Base-by-base conservation (phyloP, 371 early-diverging fungal genomes). In the Coemansia sp. region DNA sequence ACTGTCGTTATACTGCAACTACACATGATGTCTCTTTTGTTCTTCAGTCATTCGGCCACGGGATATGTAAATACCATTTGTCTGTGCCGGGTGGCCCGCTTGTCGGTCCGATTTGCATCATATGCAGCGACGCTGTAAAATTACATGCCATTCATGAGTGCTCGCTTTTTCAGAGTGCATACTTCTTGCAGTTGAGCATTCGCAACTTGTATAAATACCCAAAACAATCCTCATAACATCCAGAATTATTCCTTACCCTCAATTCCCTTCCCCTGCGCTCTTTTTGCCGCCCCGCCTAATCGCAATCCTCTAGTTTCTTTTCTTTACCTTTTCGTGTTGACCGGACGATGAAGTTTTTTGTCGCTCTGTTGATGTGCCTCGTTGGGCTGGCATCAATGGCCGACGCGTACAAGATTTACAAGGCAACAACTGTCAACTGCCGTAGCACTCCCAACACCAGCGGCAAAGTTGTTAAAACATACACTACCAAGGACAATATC, bases 301-400 rank as follows among this genome's bases (percentile, higher is more conserved):
- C 9, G 32, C 9, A 32, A 9, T 32, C 9, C 9, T 32, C 9
- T 32, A 32, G 9, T 8, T 15, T 4, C 44, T 23, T 12, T 23
- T 40, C 5, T 23, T 5, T 58, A 19, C 21, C 19, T 13, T 58
- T 26, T 23, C 12, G 15, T 44, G 7, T 39, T 24, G n/a, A 3
- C 26, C 24, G 44, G 41, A 61, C 21, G 52, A 71, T 71, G 71
- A 71, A 71, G 48, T 39, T 63, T 3, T 24, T 3, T 24, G 2
- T 3, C 2, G 24, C 24, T 3, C 24, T 23, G 23, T 23, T 23
- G 23, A 23, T 24, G 24, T 24, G 24, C 24, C 24, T 24, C 4
- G 24, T 24, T 4, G 24, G 24, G 0, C 24, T 24, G 24, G 24
- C 24, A 3, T 24, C 24, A 24, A 24, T 24, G 3, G 24, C 24